Evolutionary conservation across 2,329 filamentous ascomycete genomes (phyloP).

Genomic region (Diaporthe ilicicola): DNA sequence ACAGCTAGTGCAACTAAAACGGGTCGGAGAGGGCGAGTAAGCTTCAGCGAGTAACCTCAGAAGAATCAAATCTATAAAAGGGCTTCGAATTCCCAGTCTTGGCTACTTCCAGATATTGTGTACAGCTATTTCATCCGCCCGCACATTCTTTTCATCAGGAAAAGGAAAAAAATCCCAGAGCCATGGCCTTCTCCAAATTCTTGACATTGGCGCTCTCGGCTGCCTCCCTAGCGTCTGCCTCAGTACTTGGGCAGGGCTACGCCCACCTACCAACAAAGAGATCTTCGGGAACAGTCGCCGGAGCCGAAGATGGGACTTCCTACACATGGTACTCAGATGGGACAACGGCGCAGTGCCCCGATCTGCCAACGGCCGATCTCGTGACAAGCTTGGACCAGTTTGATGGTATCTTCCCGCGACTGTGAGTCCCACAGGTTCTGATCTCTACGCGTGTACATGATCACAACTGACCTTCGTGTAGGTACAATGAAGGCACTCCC

Average conservation of each 20-base stretch:
- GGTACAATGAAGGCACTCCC: background rate
- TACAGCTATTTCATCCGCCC: background rate
- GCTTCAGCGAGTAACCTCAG: background rate
- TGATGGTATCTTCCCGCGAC: slow-evolving; percentile 5
- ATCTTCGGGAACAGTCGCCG: slow-evolving; percentile 5
- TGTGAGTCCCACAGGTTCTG: background rate
- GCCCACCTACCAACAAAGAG: slow-evolving; percentile 3
- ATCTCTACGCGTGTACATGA: background rate
- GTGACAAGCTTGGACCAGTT: slow-evolving; percentile 16
- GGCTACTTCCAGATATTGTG: background rate
- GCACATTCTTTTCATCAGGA: background rate
- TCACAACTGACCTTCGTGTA: background rate
- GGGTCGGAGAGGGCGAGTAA: background rate
- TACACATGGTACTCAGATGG: background rate
- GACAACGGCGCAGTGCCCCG: slow-evolving; percentile 13
- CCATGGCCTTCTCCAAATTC: background rate
- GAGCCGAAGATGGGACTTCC: slow-evolving; percentile 15
- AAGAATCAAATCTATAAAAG: background rate
- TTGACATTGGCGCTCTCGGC: background rate
- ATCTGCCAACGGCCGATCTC: slow-evolving; percentile 4
- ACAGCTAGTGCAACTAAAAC: background rate
- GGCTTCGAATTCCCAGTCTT: background rate
- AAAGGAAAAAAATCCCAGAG: background rate
- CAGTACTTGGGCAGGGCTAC: background rate
- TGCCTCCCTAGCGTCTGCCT: background rate